phyloP scores from a whole-genome alignment of 495 filamentous ascomycete genomes.

The Oidiodendron maius region DNA sequence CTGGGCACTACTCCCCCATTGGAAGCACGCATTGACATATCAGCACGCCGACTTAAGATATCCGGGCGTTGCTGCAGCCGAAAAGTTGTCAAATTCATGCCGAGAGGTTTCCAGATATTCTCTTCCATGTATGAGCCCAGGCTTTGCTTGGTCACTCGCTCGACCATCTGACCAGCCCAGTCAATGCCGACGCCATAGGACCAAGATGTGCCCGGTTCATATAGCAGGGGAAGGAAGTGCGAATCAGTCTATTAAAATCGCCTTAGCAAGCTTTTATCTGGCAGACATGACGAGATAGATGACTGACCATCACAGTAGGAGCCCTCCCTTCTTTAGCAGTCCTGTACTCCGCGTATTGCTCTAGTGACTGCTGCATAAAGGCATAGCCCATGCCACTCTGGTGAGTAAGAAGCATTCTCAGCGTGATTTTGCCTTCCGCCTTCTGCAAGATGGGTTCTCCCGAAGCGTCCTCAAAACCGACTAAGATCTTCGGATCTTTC shows the following conservation, averaged over 20 bases:
- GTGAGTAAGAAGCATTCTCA: conserved; percentile 22
- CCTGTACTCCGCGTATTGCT: background rate
- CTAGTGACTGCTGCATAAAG: conserved; percentile 4
- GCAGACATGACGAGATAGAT: too few relatives aligned
- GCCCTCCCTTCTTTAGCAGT: background rate
- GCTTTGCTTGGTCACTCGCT: conserved; percentile 40
- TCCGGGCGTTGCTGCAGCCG: conserved; percentile 40
- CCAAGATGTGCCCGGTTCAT: too few relatives aligned
- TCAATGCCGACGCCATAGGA: conserved; percentile 40
- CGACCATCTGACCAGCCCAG: conserved; percentile 45
- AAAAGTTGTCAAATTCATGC: conserved; percentile 44
- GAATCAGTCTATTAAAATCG: background rate
- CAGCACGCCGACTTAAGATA: conserved; percentile 24
- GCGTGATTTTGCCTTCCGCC: conserved; percentile 39
- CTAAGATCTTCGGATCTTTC: conserved; percentile 12
- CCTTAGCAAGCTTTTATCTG: too few relatives aligned
- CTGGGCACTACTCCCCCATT: background rate
- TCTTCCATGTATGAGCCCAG: conserved; percentile 51
- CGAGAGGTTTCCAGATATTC: conserved; percentile 50
- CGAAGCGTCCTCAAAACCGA: conserved; percentile 10
- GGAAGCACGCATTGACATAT: conserved; percentile 17
- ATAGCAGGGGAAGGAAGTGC: background rate
- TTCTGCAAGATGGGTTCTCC: conserved; percentile 34
- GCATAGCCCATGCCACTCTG: conserved; percentile 5
- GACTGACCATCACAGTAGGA: background rate